Conservation (phyloP, 1,284 basidiomycete species). For the Ustilago tritici region DNA sequence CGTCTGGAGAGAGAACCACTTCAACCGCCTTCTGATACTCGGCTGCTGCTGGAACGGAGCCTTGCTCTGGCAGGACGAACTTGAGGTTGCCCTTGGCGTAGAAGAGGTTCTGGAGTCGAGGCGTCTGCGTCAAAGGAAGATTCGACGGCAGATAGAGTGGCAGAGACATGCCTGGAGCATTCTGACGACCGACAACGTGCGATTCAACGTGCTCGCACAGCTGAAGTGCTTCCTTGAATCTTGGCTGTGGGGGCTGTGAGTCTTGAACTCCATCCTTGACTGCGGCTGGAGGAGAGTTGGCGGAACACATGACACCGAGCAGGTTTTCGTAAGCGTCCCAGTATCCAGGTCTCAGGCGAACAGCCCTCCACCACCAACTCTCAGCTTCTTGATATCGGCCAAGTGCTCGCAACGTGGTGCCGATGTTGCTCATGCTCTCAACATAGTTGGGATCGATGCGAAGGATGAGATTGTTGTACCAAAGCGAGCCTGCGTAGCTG, state of each 20-base stretch:
- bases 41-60: slow-evolving; percentile 55
- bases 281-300: slow-evolving; percentile 10
- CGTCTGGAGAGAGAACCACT: slow-evolving; percentile 54
- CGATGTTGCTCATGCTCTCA: slow-evolving; percentile 72
- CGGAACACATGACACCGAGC: slow-evolving; percentile 71
- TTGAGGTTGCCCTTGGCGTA: slow-evolving; percentile 72
- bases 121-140: slow-evolving; percentile 69
- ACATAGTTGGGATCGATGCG: slow-evolving; percentile 71
- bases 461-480: slow-evolving; percentile 69
- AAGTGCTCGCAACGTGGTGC: slow-evolving; percentile 72
- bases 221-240: slow-evolving; percentile 69
- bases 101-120: slow-evolving; percentile 72
- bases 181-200: slow-evolving; percentile 50
- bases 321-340: slow-evolving; percentile 72
- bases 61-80: slow-evolving; percentile 60
- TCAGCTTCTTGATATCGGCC: slow-evolving; percentile 71
- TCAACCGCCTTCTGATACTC: slow-evolving; percentile 71
- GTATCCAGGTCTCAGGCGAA: slow-evolving; percentile 71
- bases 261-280: background rate
- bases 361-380: slow-evolving; percentile 72
- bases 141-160: slow-evolving; percentile 47
- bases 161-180: slow-evolving; percentile 12
- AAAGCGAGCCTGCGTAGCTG: slow-evolving; percentile 63
- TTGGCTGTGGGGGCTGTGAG: slow-evolving; percentile 43
- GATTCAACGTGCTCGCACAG: slow-evolving; percentile 69